Percentiles rank a stretch among this genome's conserved stretches.
These are phyloP conservation scores for Leptographium radiaticola DNA, from an alignment of 2,329 filamentous ascomycete genomes.

Conservation along the genomic window DNA sequence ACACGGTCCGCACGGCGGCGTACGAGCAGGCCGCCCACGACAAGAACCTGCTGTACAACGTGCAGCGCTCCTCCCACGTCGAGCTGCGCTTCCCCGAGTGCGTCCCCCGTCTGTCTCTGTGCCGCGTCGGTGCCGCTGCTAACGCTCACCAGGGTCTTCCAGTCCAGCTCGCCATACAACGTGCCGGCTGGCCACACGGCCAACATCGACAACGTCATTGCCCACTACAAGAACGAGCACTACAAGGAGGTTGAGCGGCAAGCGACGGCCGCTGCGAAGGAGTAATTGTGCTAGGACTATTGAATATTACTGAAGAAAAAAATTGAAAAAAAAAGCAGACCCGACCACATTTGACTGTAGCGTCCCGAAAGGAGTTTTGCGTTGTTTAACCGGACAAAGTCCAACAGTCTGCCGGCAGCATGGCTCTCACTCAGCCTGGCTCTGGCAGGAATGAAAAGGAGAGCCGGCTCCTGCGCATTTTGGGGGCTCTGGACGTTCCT, in stretches of 20 bases:
- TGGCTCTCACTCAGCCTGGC: background rate
- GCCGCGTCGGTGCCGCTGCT: background rate
- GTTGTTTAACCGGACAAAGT: background rate
- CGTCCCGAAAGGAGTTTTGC: too few species aligned
- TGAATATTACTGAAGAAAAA: background rate
- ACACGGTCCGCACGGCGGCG: slow-evolving; percentile 35
- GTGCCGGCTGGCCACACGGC: slow-evolving; percentile 40
- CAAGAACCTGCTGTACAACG: slow-evolving; percentile 39
- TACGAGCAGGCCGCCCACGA: slow-evolving; percentile 45
- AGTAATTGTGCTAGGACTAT: slow-evolving; percentile 3
- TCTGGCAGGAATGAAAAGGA: background rate
- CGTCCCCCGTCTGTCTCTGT: slow-evolving; percentile 17
- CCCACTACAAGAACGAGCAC: slow-evolving; percentile 43
- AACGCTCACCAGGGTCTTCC: slow-evolving; percentile 27
- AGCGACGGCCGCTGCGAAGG: slow-evolving; percentile 23
- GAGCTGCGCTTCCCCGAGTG: slow-evolving; percentile 47
- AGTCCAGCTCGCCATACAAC: slow-evolving; percentile 37
- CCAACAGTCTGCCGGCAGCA: background rate
- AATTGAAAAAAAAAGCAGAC: too few species aligned
- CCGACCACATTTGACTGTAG: too few species aligned
- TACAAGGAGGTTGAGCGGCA: slow-evolving; percentile 43
- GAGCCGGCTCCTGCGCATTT: too few species aligned
- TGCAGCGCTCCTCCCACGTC: slow-evolving; percentile 29
- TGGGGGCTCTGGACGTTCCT: too few species aligned
- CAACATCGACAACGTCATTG: slow-evolving; percentile 42